Evolutionary conservation across 2,329 filamentous ascomycete genomes (phyloP).

Genomic region (Orbilia javanica): DNA sequence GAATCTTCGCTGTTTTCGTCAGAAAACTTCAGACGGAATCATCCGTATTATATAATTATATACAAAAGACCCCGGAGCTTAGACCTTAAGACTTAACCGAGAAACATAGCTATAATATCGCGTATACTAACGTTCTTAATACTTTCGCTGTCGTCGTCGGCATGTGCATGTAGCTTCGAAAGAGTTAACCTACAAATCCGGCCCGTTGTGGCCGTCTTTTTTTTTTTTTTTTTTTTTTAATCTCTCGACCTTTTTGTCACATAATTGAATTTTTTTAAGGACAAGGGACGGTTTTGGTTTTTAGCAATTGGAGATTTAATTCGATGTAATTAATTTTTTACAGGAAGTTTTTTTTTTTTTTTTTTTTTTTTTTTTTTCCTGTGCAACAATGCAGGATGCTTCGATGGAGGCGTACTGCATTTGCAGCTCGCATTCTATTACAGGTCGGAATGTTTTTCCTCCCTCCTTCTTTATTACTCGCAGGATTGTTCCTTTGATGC

Average conservation of each 20-base stretch:
- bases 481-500: background rate
- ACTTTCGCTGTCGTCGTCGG: background rate
- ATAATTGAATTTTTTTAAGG: too few species aligned
- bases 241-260: too few species aligned
- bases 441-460: background rate
- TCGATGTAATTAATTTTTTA: background rate
- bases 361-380: too few species aligned
- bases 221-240: too few species aligned
- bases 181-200: too few species aligned
- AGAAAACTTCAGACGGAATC: slow-evolving; percentile 2
- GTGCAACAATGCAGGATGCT: slow-evolving; percentile 10
- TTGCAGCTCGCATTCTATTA: background rate
- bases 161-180: background rate
- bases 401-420: slow-evolving; percentile 5
- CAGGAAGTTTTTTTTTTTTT: background rate
- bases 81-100: slow-evolving; percentile 7
- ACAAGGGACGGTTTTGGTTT: too few species aligned
- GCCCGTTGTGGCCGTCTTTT: background rate
- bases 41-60: background rate
- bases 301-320: background rate
- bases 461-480: too few species aligned
- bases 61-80: background rate
- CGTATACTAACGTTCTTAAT: background rate
- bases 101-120: background rate
- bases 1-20: background rate